Percentiles rank a stretch among this genome's conserved stretches.
Evolutionary conservation across 1,139 yeast species (phyloP).

Genomic region (Spencermartinsiella ligniputridi): DNA sequence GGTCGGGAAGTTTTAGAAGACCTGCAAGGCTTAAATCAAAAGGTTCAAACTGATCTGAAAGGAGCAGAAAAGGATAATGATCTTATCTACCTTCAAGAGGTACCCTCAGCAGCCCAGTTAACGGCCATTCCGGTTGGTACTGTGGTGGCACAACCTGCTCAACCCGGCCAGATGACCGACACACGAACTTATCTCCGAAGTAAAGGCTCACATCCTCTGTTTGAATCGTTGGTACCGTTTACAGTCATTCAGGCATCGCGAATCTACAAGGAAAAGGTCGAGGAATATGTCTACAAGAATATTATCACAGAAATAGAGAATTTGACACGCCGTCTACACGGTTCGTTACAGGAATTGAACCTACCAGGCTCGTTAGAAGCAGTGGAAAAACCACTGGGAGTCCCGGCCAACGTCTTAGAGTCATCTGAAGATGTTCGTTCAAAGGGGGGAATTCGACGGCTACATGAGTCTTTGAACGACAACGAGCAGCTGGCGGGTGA

Average conservation of each 20-base stretch:
- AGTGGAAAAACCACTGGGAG: slow-evolving; percentile 55
- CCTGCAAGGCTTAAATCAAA: slow-evolving; percentile 43
- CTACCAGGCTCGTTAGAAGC: slow-evolving; percentile 65
- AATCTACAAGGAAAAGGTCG: slow-evolving; percentile 65
- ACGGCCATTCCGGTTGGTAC: slow-evolving; percentile 45
- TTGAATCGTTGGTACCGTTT: slow-evolving; percentile 61
- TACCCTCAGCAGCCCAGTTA: slow-evolving; percentile 48
- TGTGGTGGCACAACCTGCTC: slow-evolving; percentile 51
- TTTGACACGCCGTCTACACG: slow-evolving; percentile 46
- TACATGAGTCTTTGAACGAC: slow-evolving; percentile 45
- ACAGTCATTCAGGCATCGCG: slow-evolving; percentile 61
- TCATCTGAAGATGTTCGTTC: slow-evolving; percentile 54
- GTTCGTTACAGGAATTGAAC: slow-evolving; percentile 26
- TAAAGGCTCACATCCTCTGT: slow-evolving; percentile 35
- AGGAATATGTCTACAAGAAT: slow-evolving; percentile 48
- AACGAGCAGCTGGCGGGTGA: slow-evolving; percentile 41
- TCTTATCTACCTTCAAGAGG: slow-evolving; percentile 62
- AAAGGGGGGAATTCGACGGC: slow-evolving; percentile 47
- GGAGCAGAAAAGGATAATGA: slow-evolving; percentile 77
- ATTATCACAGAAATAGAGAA: slow-evolving; percentile 50
- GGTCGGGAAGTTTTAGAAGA: slow-evolving; percentile 42
- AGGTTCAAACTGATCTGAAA: slow-evolving; percentile 44
- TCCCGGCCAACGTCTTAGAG: slow-evolving; percentile 54
- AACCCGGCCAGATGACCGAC: slow-evolving; percentile 33
- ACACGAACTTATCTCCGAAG: slow-evolving; percentile 16